A percentile compares a stretch with the other conserved stretches of the same genome.
These are phyloP conservation scores for Endotrypanum monterogeii DNA, from an alignment of 208 protist species.

Conservation along the genomic window DNA sequence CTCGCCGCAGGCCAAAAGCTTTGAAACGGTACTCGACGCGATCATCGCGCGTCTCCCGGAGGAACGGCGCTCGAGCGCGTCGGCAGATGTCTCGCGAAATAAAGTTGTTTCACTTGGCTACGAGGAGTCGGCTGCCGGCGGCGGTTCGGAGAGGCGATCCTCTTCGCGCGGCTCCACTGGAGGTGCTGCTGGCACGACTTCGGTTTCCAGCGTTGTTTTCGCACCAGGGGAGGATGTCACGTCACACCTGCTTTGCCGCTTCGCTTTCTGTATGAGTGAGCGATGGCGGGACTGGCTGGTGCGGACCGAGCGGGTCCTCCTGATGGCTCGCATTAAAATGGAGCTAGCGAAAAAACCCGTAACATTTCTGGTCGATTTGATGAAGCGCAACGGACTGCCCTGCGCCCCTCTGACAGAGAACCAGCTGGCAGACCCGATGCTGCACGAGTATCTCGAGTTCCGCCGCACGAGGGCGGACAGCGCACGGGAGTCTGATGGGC, in stretches of 20 bases:
- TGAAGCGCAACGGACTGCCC: conserved; percentile 72
- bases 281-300: conserved; percentile 90
- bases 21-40: conserved; percentile 60
- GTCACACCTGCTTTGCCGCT: conserved; percentile 79
- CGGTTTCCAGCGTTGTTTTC: conserved; percentile 52
- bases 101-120: conserved; percentile 29
- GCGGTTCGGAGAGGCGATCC: conserved; percentile 32
- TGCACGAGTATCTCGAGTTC: conserved; percentile 76
- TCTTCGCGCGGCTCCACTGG: conserved; percentile 32
- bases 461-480: conserved; percentile 32
- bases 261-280: conserved; percentile 92
- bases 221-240: conserved; percentile 79
- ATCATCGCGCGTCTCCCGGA: conserved; percentile 69
- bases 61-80: conserved; percentile 48
- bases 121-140: conserved; percentile 22
- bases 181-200: conserved; percentile 5
- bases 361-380: conserved; percentile 70
- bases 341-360: conserved; percentile 67
- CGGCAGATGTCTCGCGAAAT: conserved; percentile 12
- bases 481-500: conserved; percentile 35
- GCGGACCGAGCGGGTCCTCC: conserved; percentile 73
- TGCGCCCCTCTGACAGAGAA: conserved; percentile 62
- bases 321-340: conserved; percentile 76
- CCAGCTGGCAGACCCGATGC: conserved; percentile 37
- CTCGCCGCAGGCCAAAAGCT: conserved; percentile 59